Conservation (phyloP, 2,329 filamentous ascomycete species). For the Thelonectria olida region DNA sequence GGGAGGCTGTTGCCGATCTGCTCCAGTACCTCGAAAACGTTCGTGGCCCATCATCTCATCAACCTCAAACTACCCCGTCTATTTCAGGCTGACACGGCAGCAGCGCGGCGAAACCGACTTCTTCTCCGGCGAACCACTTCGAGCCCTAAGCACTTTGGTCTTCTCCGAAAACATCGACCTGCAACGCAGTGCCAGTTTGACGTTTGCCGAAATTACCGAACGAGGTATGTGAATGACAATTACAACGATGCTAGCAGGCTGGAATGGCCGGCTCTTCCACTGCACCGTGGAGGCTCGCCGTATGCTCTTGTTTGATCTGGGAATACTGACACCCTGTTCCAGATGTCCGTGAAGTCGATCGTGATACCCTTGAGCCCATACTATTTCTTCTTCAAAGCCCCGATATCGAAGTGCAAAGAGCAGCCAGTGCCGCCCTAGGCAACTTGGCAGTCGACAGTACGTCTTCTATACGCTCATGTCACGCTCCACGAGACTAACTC, state of each 20-base stretch:
- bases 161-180: constrained; percentile 99
- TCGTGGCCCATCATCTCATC: constrained; percentile 45
- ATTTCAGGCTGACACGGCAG: constrained; percentile 42
- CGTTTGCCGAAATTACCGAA: constrained; percentile 98
- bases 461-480: constrained; percentile 40
- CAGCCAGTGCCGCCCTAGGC: constrained; percentile 93
- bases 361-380: constrained; percentile 94
- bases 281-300: neutral
- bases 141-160: constrained; percentile 92
- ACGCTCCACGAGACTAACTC: constrained; percentile 51
- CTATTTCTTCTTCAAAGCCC: constrained; percentile 93
- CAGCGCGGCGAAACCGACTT: constrained; percentile 97
- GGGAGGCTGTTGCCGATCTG: constrained; percentile 95
- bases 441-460: constrained; percentile 97
- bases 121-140: constrained; percentile 94
- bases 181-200: constrained; percentile 95
- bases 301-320: neutral
- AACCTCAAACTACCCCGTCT: neutral
- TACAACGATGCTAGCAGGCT: neutral
- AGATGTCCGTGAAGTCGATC: constrained; percentile 98
- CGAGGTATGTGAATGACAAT: constrained; percentile 71
- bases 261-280: too few relatives aligned
- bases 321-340: constrained; percentile 27
- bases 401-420: constrained; percentile 96
- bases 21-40: constrained; percentile 97